These are phyloP conservation scores for Ascochyta rabiei DNA, from an alignment of 2,329 filamentous ascomycete genomes.

Conservation along the genomic window DNA sequence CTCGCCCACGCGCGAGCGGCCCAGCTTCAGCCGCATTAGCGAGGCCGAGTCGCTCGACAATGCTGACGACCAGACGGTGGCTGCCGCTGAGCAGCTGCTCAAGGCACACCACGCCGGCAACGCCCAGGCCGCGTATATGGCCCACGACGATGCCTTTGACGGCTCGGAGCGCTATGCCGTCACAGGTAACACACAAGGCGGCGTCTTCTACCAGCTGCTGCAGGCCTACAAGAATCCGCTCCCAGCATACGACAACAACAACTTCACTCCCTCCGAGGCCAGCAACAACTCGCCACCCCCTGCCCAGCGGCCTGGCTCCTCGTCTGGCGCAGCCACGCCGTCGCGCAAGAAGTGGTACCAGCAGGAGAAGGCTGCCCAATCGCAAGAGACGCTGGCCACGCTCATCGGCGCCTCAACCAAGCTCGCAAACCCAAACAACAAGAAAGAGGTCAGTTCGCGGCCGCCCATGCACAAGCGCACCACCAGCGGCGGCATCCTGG, in stretches of 20 bases:
- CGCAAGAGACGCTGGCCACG: conserved; percentile 40
- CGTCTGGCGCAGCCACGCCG: conserved; percentile 34
- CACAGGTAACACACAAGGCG: conserved; percentile 36
- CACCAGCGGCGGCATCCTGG: conserved; percentile 29
- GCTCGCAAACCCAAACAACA: conserved; percentile 37
- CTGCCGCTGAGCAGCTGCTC: conserved; percentile 31
- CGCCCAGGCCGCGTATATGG: conserved; percentile 1
- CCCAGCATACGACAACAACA: conserved; percentile 6
- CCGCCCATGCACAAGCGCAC: conserved; percentile 31
- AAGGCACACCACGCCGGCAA: conserved; percentile 24
- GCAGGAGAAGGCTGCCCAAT: conserved; percentile 32
- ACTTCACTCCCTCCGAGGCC: conserved; percentile 19
- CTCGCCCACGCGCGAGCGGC: conserved; percentile 3
- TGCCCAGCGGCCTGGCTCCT: conserved; percentile 15
- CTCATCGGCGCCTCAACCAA: conserved; percentile 37
- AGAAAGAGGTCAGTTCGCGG: conserved; percentile 19
- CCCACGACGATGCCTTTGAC: conserved; percentile 12
- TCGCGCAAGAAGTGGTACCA: conserved; percentile 41
- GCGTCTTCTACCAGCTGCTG: conserved; percentile 41
- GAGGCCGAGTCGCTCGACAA: conserved; percentile 20
- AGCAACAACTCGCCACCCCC: conserved; percentile 24
- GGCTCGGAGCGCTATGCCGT: conserved; percentile 32
- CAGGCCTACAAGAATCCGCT: conserved; percentile 40
- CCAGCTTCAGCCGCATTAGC: conserved; percentile 21
- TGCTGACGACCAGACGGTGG: conserved; percentile 19